Evolutionary conservation across 169 alveolate genomes (phyloP).

Genomic region (Eimeria nieschulzi): DNA sequence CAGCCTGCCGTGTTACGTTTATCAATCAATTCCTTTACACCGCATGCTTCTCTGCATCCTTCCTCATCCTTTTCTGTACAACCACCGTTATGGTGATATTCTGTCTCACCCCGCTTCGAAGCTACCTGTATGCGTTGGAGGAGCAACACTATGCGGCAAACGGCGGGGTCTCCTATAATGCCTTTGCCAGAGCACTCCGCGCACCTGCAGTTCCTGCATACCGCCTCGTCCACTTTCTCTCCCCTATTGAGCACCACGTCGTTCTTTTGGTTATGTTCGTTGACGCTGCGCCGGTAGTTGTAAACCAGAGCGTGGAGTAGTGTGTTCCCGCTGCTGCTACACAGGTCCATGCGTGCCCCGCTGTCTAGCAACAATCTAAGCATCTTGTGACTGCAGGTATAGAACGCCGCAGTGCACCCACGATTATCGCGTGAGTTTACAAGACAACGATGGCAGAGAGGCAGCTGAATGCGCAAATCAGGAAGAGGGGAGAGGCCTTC

Average conservation of each 20-base stretch:
- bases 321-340: constrained; percentile 41
- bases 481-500: neutral
- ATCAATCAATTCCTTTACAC: constrained; percentile 1
- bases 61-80: neutral
- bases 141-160: constrained; percentile 33
- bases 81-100: too few relatives aligned
- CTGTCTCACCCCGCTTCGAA: neutral
- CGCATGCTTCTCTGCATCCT: neutral
- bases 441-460: constrained; percentile 28
- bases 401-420: constrained; percentile 51
- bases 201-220: constrained; percentile 6
- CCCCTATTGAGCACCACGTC: neutral
- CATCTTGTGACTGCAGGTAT: constrained; percentile 33
- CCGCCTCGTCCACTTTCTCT: neutral
- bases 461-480: neutral
- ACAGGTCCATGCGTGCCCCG: constrained; percentile 15
- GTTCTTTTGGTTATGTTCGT: neutral
- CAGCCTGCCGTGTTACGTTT: constrained; percentile 39
- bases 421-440: constrained; percentile 24
- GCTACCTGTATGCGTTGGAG: constrained; percentile 7
- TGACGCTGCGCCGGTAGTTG: constrained; percentile 30
- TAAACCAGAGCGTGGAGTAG: constrained; percentile 56
- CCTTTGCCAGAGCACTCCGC: constrained; percentile 16
- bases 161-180: neutral
- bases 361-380: constrained; percentile 57